Evolutionary conservation across 208 protist genomes (phyloP), one percentile per base, ranked within the genome.

Genomic region (Acanthamoeba royreba): DNA sequence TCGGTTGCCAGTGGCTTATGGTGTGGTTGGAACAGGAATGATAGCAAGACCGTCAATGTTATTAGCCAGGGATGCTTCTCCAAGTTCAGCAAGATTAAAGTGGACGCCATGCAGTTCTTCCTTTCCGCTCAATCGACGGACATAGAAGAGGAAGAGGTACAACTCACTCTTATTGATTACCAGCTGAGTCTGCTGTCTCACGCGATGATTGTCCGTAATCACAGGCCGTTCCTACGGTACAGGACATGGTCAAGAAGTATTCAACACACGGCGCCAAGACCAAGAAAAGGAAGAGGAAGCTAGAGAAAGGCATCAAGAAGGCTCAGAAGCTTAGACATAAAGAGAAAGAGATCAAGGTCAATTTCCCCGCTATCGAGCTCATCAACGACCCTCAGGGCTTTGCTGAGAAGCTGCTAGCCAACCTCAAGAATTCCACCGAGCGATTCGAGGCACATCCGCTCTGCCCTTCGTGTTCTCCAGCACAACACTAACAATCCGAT

Each of bases 301-400:
- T 90, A 28, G 93, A 96, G 13, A 97, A 97, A 33, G 98, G 98
- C 92, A 83, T 89, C 13, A 97, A 99, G 94, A 98, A 98, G 95
- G 97, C 98, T 94, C 98, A 98, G 94, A 42, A 42, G 35, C 4
- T 47, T 7, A 11, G 42, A 49, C 42, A 79, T 42, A 77, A 69
- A 35, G 66, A 49, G 31, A 55, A 45, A 49, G 79, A 63, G 19
- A 45, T 52, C 72, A 85, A 96, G 45, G 69, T 72, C 38, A 94
- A 93, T 58, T 98, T 99, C 40, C 97, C 98, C 69, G 98, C 99
- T 0, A 97, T 99, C 58, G 97, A 99, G 3, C 96, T 99, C 35
- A 96, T 99, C 45, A 98, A 99, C 58, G 98, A 99, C 92, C 98
- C 99, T 31, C 98, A 99, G 93, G 97, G 98, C 86, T 99, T 98